Percentiles rank a stretch among this genome's conserved stretches.
Evolutionary conservation across 495 filamentous ascomycete genomes (phyloP).

Genomic region (Lophiotrema nucula): DNA sequence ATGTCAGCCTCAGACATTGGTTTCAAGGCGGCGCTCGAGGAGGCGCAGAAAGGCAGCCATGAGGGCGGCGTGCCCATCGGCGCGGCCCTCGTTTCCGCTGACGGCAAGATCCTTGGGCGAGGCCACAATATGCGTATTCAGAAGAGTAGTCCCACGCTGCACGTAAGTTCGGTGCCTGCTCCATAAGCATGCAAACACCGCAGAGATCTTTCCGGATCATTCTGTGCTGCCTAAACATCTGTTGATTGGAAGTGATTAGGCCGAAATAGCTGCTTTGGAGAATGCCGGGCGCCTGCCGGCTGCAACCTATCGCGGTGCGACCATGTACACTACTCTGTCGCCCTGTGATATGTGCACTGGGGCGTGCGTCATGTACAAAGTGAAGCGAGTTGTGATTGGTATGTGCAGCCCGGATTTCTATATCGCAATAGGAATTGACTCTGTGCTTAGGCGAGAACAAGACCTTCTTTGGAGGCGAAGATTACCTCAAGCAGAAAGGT

Average conservation of each 20-base stretch:
- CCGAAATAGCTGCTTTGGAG: conserved; percentile 76
- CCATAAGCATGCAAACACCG: no score
- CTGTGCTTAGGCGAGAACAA: conserved; percentile 64
- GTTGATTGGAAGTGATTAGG: conserved; percentile 48
- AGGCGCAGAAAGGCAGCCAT: conserved; percentile 63
- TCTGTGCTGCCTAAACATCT: neutral
- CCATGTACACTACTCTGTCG: conserved; percentile 85
- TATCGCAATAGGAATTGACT: neutral
- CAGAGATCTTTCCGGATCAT: neutral
- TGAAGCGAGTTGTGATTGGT: conserved; percentile 71
- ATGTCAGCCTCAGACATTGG: conserved; percentile 54
- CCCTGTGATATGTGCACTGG: conserved; percentile 90
- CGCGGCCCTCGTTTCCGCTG: conserved; percentile 66
- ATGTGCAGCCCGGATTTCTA: neutral
- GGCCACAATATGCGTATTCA: conserved; percentile 84
- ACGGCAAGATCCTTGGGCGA: conserved; percentile 72
- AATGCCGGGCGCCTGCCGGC: conserved; percentile 75
- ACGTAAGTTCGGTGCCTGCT: no score
- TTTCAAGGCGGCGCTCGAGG: conserved; percentile 68
- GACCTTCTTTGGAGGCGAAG: conserved; percentile 75
- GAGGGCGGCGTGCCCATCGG: conserved; percentile 85
- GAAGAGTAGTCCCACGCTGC: conserved; percentile 69
- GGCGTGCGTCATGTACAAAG: conserved; percentile 76
- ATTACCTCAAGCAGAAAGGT: conserved; percentile 66
- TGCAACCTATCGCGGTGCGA: conserved; percentile 67